Percentiles rank a stretch among this genome's conserved stretches.
Evolutionary conservation across 1,139 yeast species (phyloP).

Genomic region (Pichia norvegensis): DNA sequence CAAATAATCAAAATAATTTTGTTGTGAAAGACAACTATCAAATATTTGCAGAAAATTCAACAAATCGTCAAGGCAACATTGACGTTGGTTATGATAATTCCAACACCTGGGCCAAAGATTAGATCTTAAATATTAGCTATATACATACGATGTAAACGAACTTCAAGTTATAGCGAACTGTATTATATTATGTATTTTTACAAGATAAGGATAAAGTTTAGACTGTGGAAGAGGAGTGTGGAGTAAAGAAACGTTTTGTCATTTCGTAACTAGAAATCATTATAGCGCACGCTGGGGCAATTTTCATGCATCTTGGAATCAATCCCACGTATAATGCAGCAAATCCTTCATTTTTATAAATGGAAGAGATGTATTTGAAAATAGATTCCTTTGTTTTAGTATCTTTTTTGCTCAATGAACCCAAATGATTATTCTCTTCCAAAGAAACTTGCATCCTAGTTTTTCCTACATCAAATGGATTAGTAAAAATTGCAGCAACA

Average conservation of each 20-base stretch:
- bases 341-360: constrained; percentile 65
- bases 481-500: constrained; percentile 77
- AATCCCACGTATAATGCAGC: constrained; percentile 78
- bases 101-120: background rate
- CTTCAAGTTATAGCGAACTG: background rate
- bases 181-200: background rate
- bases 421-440: constrained; percentile 18
- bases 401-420: constrained; percentile 7
- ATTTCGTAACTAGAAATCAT: constrained; percentile 95
- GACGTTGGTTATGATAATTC: background rate
- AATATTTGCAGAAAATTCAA: background rate
- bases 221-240: background rate
- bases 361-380: constrained; percentile 56
- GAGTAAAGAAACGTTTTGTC: constrained; percentile 58
- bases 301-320: constrained; percentile 76
- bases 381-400: constrained; percentile 35
- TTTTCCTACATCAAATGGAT: constrained; percentile 96
- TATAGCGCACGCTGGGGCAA: constrained; percentile 96
- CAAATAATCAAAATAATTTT: background rate
- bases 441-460: constrained; percentile 75
- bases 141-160: no score
- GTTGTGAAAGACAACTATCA: background rate
- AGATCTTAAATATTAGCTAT: background rate
- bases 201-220: background rate
- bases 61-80: background rate